Conservation (phyloP, 1,139 yeast genomes). For the Zygoascus sp. region DNA sequence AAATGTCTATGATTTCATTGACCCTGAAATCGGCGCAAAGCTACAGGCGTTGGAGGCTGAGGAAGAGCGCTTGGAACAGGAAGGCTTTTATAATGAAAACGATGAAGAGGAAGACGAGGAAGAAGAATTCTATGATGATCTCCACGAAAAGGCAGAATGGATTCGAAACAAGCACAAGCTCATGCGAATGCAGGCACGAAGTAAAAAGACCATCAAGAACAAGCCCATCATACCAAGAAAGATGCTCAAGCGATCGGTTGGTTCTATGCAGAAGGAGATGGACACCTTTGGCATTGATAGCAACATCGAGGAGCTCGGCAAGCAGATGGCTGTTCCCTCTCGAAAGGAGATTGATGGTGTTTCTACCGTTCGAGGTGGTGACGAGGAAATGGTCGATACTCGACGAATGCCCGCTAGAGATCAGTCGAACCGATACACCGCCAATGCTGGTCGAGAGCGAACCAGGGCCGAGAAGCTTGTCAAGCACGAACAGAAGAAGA, state of each 20-base stretch:
- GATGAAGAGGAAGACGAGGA: slow-evolving; percentile 56
- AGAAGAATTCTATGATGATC: slow-evolving; percentile 61
- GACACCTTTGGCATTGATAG: slow-evolving; percentile 87
- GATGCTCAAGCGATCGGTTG: slow-evolving; percentile 67
- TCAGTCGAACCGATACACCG: slow-evolving; percentile 77
- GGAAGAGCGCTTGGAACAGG: slow-evolving; percentile 86
- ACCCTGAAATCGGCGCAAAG: slow-evolving; percentile 90
- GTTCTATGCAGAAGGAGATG: slow-evolving; percentile 85
- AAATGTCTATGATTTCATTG: slow-evolving; percentile 95
- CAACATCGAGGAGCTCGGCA: slow-evolving; percentile 25
- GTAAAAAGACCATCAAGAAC: slow-evolving; percentile 82
- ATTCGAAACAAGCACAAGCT: slow-evolving; percentile 90
- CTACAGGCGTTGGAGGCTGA: slow-evolving; percentile 94
- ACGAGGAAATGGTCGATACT: slow-evolving; percentile 29
- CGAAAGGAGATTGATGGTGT: slow-evolving; percentile 56
- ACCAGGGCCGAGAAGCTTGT: slow-evolving; percentile 82
- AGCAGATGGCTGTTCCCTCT: slow-evolving; percentile 39
- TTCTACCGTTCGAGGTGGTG: slow-evolving; percentile 63
- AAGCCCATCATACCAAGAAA: slow-evolving; percentile 93
- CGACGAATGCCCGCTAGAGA: slow-evolving; percentile 44
- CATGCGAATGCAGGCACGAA: slow-evolving; percentile 85
- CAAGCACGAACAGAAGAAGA: slow-evolving; percentile 86
- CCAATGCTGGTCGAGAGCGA: slow-evolving; percentile 65
- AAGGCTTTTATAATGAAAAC: slow-evolving; percentile 94
- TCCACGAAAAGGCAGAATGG: slow-evolving; percentile 88